Evolutionary conservation across 1,284 basidiomycete species (phyloP), one percentile per base, ranked within the genome.

Genomic region (Cryptococcus amylolentus): DNA sequence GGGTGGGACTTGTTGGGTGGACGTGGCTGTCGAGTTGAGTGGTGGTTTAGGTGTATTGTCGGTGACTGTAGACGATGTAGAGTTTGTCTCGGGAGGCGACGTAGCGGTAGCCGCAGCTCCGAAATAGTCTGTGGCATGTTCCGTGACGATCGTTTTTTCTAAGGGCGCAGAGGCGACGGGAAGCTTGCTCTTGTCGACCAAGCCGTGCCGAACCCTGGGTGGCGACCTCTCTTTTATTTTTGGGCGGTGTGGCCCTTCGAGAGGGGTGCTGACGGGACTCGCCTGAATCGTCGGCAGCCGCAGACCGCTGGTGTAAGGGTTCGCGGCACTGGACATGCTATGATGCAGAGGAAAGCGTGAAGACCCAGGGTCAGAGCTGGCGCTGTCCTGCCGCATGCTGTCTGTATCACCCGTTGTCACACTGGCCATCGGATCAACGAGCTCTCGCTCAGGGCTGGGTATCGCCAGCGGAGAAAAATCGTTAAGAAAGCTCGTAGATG

Each of bases 381-480:
- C 56, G 50, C 66, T 68, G 9, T 61, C 58, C 20, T 55, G 56
- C 47, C 56, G 31, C 14, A 49, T 53, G 37, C 37, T 54, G 13
- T 50, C 56, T 14, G 63, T 84, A 5, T 85, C 81, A 8, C 84
- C 82, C 14, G 41, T 9, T 18, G 87, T 52, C 18, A 65, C 47
- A 4, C 60, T 61, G 4, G 69, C 84, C 84, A 92, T 85, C 0
- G 90, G 90, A 71, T 92, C 90, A 7, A 86, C 85, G 31, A 93
- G 81, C 68, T 93, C 90, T 65, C 88, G 85, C 70, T 93, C 91
- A 0, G 91, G 91, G 35, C 87, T 89, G 2, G 91, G 91, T 1
- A 92, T 80, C 0, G 87, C 85, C 12, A 93, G 80, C 0, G 91
- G 91, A 0, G 75, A 69, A 40, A 80, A 70, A 47, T 76, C 67